Evolutionary conservation across 768 basidiomycete species (phyloP), one percentile per base, ranked within the genome.

Genomic region (Chalciporus sphaerocephalus): DNA sequence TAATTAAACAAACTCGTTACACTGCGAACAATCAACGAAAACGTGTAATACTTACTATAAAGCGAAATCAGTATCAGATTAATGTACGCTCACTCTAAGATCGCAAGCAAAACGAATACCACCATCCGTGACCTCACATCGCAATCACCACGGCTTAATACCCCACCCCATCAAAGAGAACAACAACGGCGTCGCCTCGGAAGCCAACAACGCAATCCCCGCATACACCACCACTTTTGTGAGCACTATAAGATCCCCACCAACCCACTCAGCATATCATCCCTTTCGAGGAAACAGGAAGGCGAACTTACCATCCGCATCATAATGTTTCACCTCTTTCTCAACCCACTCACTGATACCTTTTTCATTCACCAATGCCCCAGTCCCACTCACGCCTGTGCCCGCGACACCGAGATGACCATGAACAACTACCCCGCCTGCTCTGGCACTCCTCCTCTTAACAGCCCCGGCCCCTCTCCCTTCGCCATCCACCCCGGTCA

Each of bases 141-240:
- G n/a, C n/a, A n/a, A n/a, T 63, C 28, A 67, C 58, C 64, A 72
- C 4, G 68, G 69, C 13, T 62, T 66, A 16, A 84, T 71, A 18
- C 87, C 87, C 81, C 81, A 86, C 2, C 82, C 86, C 6, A 87
- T 53, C 2, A 78, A 41, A 53, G 85, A 80, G 54, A 89, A 92
- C 55, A 80, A 61, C 11, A 83, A 67, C 0, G 91, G 91, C 24
- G 85, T 69, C 0, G 71, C 64, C 52, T 85, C 81, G 12, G 70
- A 65, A 2, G 83, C 78, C 10, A 93, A 59, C 11, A 86, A 64
- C 0, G 79, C 91, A 48, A 98, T 95, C 0, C 94, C 93, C 40
- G 78, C 75, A 61, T 97, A 95, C 5, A 94, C 92, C 35, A 91
- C 80, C 11, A 93, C 82, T 69, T 93, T 94, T 21, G 92, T 93